Evolutionary conservation across 2,329 filamentous ascomycete genomes (phyloP).

Genomic region (Botrytis aclada): DNA sequence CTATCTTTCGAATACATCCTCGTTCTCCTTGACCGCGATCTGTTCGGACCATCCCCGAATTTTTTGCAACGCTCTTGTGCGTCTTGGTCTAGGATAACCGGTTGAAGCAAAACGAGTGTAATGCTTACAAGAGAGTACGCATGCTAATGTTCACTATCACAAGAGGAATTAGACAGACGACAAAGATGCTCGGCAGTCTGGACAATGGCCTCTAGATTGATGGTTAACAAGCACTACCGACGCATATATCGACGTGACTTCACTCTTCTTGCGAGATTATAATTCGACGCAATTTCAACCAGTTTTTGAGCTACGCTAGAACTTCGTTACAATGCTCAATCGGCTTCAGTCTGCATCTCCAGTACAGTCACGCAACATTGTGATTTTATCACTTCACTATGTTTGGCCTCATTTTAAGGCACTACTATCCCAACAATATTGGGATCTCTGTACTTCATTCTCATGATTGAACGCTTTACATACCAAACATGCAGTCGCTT

Average conservation of each 20-base stretch:
- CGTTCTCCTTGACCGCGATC: background rate
- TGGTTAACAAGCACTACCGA: background rate
- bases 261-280: too few species aligned
- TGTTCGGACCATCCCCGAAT: background rate
- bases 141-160: background rate
- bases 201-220: background rate
- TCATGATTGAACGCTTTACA: background rate
- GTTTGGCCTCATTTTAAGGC: too few species aligned
- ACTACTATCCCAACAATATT: too few species aligned
- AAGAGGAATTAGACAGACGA: background rate
- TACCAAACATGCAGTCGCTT: background rate
- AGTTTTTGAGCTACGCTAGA: background rate
- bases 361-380: background rate
- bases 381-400: too few species aligned
- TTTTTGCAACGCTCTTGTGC: background rate
- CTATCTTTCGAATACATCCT: background rate
- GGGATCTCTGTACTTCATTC: background rate
- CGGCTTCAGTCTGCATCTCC: background rate
- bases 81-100: too few species aligned
- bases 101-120: background rate
- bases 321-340: background rate
- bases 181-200: background rate
- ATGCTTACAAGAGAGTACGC: background rate
- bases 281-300: fast-evolving
- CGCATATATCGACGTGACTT: background rate